Evolutionary conservation across 768 basidiomycete species (phyloP), one percentile per base, ranked within the genome.

Genomic region (Mycena crocata): DNA sequence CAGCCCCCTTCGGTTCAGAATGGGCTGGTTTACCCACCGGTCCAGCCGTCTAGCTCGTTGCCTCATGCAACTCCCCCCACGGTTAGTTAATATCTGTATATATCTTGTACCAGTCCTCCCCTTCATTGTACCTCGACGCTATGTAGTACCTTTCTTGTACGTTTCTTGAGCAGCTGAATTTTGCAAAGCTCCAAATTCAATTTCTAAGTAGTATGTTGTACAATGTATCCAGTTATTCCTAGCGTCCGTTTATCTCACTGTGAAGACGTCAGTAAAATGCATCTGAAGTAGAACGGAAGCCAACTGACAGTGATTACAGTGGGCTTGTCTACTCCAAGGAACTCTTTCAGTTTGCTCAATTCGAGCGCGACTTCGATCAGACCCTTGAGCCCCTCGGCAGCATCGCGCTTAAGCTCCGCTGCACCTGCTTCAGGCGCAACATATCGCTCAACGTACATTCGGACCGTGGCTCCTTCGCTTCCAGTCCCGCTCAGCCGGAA

Each of bases 401-500:
- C 90, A 65, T 92, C 86, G 77, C 89, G 88, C 67, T 82, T 82
- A 63, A 93, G 84, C 77, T 92, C 93, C 71, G 84, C 85, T 39
- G 87, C 83, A 57, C 94, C 90, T 48, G 87, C 89, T 26, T 87
- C 83, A 19, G 89, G 80, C 63, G 90, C 87, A 42, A 95, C 88
- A 75, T 96, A 97, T 76, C 96, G 89, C 82, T 99, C 98, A 50
- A 97, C 90, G 76, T 99, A 99, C 87, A 98, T 85, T 68, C 98
- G 85, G 57, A 99, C 95, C 15, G 98, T 99, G 26, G 98, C 98
- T 48, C 98, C 98, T 56, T 94, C 91, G 69, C 93, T 95, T 19
- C 98, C 98, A 1, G 98, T 99, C 62, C 98, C 98, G 67, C 94
- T 96, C 57, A 99, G 84, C 64, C 98, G 89, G 88, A 98, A 98